A percentile compares a stretch with the other conserved stretches of the same genome.
phyloP scores from a whole-genome alignment of 108 stramenopile genomes.

The Nannochloropsis salina region DNA sequence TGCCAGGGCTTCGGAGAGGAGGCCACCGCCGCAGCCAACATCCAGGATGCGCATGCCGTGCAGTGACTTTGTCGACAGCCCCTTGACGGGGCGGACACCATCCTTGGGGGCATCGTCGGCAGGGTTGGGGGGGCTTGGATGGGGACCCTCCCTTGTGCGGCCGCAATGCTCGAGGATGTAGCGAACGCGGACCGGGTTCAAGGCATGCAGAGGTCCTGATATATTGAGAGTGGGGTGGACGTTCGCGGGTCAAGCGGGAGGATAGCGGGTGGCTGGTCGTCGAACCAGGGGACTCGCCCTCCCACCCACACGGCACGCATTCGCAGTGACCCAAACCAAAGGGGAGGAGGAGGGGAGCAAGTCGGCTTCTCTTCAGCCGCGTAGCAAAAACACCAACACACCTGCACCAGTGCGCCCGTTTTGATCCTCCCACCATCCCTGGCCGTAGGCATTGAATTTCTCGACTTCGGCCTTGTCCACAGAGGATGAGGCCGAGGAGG shows the following conservation, averaged over 20 bases:
- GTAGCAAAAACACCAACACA: neutral
- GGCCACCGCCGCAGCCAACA: conserved; percentile 81
- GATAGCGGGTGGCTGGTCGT: no score
- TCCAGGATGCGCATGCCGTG: conserved; percentile 57
- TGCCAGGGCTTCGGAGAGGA: conserved; percentile 61
- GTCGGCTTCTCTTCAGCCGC: no score
- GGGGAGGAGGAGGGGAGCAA: no score
- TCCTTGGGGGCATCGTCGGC: neutral
- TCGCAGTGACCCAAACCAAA: no score
- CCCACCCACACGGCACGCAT: no score
- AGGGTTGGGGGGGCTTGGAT: neutral
- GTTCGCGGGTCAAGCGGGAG: neutral
- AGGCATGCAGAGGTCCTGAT: neutral
- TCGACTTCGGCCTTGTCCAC: neutral
- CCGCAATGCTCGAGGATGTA: neutral
- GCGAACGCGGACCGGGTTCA: neutral
- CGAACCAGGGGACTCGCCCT: no score
- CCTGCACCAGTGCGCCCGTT: neutral
- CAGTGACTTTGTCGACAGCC: conserved; percentile 36
- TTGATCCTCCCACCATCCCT: neutral
- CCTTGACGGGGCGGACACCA: neutral
- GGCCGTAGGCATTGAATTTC: conserved; percentile 20
- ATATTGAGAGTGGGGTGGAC: neutral
- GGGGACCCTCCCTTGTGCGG: neutral
- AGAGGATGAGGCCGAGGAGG: neutral